These are phyloP conservation scores for Tetracladium setigerum DNA, from an alignment of 495 filamentous ascomycete genomes.

Conservation along the genomic window DNA sequence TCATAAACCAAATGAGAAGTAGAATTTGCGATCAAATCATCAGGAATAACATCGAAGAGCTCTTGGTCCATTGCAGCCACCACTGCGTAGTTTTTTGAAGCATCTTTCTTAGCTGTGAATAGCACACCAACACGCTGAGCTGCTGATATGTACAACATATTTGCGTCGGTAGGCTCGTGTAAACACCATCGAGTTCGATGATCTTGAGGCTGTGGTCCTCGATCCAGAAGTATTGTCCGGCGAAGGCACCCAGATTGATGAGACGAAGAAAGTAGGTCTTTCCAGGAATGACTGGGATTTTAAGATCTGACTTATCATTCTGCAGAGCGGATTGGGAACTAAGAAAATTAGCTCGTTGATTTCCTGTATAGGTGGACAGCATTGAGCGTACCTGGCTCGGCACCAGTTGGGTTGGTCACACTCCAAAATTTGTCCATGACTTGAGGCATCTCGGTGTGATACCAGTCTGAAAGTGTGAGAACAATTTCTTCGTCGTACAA, in stretches of 20 bases:
- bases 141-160: slow-evolving; percentile 39
- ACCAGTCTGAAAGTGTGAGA: slow-evolving; percentile 59
- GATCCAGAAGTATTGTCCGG: slow-evolving; percentile 55
- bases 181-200: slow-evolving; percentile 41
- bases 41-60: neutral
- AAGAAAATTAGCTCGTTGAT: too few species aligned
- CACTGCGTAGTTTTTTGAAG: slow-evolving; percentile 49
- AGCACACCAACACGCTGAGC: slow-evolving; percentile 64
- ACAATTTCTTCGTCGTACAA: slow-evolving; percentile 61
- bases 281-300: slow-evolving; percentile 56
- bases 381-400: neutral
- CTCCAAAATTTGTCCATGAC: slow-evolving; percentile 7
- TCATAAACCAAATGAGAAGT: slow-evolving; percentile 36
- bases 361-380: neutral
- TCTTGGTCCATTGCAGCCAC: slow-evolving; percentile 34
- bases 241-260: slow-evolving; percentile 63
- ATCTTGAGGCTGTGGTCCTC: slow-evolving; percentile 53
- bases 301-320: slow-evolving; percentile 48
- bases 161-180: slow-evolving; percentile 26
- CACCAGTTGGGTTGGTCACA: neutral
- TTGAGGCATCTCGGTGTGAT: slow-evolving; percentile 31
- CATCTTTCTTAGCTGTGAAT: slow-evolving; percentile 22
- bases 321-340: slow-evolving; percentile 7
- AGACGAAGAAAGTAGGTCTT: slow-evolving; percentile 75
- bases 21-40: neutral